Evolutionary conservation across 768 basidiomycete genomes (phyloP).

Genomic region (Lactarius vividus): DNA sequence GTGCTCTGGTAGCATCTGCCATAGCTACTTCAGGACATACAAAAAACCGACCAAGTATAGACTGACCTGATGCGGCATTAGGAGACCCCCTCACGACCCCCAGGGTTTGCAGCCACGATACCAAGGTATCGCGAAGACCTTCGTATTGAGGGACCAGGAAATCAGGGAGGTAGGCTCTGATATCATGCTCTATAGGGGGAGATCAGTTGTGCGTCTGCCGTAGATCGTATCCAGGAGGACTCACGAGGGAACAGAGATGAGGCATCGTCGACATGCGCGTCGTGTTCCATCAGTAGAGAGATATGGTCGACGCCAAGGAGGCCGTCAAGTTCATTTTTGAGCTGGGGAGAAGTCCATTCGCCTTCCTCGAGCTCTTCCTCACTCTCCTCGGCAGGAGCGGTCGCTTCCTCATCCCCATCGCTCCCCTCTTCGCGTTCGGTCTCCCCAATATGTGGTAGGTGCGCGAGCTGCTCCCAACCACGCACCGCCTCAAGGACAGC

Average conservation of each 20-base stretch:
- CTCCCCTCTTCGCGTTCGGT: slow-evolving; percentile 47
- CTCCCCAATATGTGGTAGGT: slow-evolving; percentile 70
- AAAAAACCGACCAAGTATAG: neutral
- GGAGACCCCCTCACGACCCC: slow-evolving; percentile 50
- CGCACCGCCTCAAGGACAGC: slow-evolving; percentile 95
- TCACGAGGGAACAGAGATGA: slow-evolving; percentile 46
- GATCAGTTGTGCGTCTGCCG: slow-evolving; percentile 5
- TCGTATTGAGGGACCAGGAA: slow-evolving; percentile 71
- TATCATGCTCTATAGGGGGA: slow-evolving; percentile 62
- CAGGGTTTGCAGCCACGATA: slow-evolving; percentile 60
- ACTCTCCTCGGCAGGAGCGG: slow-evolving; percentile 23
- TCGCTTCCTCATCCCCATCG: slow-evolving; percentile 34
- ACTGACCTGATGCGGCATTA: slow-evolving; percentile 44
- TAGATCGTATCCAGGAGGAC: slow-evolving; percentile 32
- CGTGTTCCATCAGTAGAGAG: slow-evolving; percentile 72
- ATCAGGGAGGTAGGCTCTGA: slow-evolving; percentile 85
- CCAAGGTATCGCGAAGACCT: slow-evolving; percentile 53
- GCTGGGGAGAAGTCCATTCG: slow-evolving; percentile 56
- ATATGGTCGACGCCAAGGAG: slow-evolving; percentile 68
- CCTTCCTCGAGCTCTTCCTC: slow-evolving; percentile 50
- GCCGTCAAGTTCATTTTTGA: slow-evolving; percentile 55
- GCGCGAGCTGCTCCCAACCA: slow-evolving; percentile 81
- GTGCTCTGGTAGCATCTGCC: slow-evolving; percentile 59
- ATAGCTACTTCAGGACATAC: neutral
- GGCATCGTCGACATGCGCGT: slow-evolving; percentile 56